These are phyloP conservation scores for Salix exigua DNA, from an alignment of 345 rosid species.

Conservation along the genomic window DNA sequence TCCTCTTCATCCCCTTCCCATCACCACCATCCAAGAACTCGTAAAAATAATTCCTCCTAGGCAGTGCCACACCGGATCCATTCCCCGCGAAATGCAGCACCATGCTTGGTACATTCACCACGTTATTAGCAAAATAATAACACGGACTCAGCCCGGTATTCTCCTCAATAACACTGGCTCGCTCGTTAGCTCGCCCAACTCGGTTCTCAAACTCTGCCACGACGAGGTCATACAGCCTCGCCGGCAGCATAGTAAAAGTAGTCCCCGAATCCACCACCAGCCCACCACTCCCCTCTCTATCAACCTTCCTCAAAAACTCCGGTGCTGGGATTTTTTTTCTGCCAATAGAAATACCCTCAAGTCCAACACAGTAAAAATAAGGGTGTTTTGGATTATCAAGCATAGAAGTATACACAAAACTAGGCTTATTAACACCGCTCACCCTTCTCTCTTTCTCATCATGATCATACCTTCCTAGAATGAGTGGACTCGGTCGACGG, in stretches of 20 bases:
- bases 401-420: slow-evolving; percentile 61
- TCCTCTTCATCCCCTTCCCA: slow-evolving; percentile 42
- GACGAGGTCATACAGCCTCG: slow-evolving; percentile 53
- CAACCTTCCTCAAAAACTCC: slow-evolving; percentile 45
- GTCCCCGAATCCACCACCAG: slow-evolving; percentile 92
- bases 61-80: slow-evolving; percentile 66
- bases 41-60: slow-evolving; percentile 71
- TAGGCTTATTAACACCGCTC: slow-evolving; percentile 6
- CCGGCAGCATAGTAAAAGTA: slow-evolving; percentile 88
- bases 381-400: slow-evolving; percentile 79
- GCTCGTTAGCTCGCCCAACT: slow-evolving; percentile 48
- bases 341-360: slow-evolving; percentile 76
- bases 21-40: slow-evolving; percentile 65
- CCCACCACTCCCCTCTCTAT: slow-evolving; percentile 67
- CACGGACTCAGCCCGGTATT: slow-evolving; percentile 74
- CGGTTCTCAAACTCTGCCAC: slow-evolving; percentile 61
- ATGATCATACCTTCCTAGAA: slow-evolving; percentile 66
- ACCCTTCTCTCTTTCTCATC: slow-evolving; percentile 43
- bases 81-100: slow-evolving; percentile 68
- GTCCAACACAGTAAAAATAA: slow-evolving; percentile 78
- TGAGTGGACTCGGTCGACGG: slow-evolving; percentile 77
- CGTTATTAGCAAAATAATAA: slow-evolving; percentile 45
- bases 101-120: slow-evolving; percentile 46
- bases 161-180: slow-evolving; percentile 61
- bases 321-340: slow-evolving; percentile 65